Percentiles rank a stretch among this genome's conserved stretches.
phyloP scores from a whole-genome alignment of 2,329 filamentous ascomycete genomes.

The Fusarium falciforme region DNA sequence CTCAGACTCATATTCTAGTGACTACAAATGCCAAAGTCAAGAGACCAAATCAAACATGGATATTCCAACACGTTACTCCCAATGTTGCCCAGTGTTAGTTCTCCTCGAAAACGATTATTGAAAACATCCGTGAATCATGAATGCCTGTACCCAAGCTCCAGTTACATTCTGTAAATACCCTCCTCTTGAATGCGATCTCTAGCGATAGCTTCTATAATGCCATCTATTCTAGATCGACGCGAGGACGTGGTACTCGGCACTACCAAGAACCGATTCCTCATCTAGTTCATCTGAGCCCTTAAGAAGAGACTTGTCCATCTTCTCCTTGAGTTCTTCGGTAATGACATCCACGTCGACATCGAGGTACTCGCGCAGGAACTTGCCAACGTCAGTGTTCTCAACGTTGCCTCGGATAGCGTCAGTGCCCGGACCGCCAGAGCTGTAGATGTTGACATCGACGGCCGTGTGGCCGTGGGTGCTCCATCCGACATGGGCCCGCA shows the following conservation, averaged over 20 bases:
- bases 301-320: constrained; percentile 47
- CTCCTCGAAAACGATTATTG: not conserved
- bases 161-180: not conserved
- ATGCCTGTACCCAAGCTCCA: not conserved
- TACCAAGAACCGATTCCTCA: constrained; percentile 23
- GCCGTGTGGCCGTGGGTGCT: constrained; percentile 92
- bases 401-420: constrained; percentile 82
- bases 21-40: not conserved
- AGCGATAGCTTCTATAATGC: not conserved
- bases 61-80: not conserved
- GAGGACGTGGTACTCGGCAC: constrained; percentile 25
- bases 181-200: constrained; percentile 7
- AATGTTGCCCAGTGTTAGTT: not conserved
- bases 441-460: constrained; percentile 97
- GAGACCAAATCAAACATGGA: not conserved
- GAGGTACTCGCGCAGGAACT: constrained; percentile 83
- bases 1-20: not conserved
- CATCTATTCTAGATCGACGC: constrained; percentile 3
- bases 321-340: constrained; percentile 78
- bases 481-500: constrained; percentile 92
- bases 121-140: not conserved
- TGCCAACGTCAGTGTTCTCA: constrained; percentile 93
- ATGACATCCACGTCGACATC: constrained; percentile 82
- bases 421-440: constrained; percentile 74
- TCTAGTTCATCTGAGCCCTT: constrained; percentile 30